Evolutionary conservation across 495 filamentous ascomycete species (phyloP), one percentile per base, ranked within the genome.

Genomic region (Hyaloscypha hepaticicola): DNA sequence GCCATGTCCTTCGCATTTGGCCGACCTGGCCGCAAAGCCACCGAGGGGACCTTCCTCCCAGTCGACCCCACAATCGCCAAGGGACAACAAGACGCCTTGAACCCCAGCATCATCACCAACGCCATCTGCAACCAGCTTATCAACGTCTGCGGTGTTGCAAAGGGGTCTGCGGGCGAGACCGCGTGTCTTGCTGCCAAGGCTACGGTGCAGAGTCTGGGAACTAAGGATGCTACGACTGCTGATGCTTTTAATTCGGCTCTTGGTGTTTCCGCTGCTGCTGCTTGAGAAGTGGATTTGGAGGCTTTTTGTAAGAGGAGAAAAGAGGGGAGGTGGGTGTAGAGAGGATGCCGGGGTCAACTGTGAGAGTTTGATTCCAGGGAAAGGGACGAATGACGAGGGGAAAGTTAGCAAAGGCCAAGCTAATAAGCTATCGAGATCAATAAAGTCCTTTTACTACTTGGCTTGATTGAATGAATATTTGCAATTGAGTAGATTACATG

Each of bases 51-150:
- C 63, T 85, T 85, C 78, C 76, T 79, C 61, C 72, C 82, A 49
- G 73, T 71, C 57, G 81, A 84, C 69, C 62, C 76, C 3, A 68
- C 77, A 53, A 78, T 82, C 31, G 71, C 73, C 49, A 71, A 77
- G 68, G 79, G 79, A 52, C 80, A 84, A 72, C 66, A 78, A n/a
- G 77, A 83, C 65, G 82, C 82, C 0, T 74, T 85, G 55, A 84
- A 84, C 76, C 81, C 81, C 64, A 82, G 82, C 75, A 88, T 87
- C 79, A 88, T 87, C 78, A 85, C 83, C 75, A 87, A 86, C 79
- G 80, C 82, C 62, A 79, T 85, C 1, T 85, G 83, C 71, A 82
- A 85, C 68, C 64, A 76, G 57, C 70, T 86, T 60, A 85, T 70
- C n/a, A 69, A 69, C 59, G 70, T 76, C 19, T 78, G 77, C 63